Conservation (phyloP, 2,329 filamentous ascomycete species). For the Cryphonectria parasitica region DNA sequence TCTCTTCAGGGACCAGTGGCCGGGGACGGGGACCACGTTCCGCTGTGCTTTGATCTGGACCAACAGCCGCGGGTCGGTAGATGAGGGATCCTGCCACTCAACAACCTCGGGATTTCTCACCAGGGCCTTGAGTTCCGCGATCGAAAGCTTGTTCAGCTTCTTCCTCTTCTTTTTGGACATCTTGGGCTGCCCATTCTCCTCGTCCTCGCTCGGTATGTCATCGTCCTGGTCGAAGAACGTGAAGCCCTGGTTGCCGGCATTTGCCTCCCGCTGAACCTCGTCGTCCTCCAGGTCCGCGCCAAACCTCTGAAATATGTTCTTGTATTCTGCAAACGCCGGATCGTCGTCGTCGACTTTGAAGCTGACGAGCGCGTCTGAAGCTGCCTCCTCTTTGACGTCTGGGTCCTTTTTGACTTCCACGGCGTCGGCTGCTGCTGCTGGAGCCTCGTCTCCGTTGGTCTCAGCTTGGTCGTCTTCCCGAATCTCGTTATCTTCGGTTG, state of each 20-base stretch:
- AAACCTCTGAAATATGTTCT: constrained; percentile 81
- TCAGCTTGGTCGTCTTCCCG: constrained; percentile 17
- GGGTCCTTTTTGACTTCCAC: constrained; percentile 49
- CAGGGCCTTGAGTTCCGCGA: constrained; percentile 92
- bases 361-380: constrained; percentile 47
- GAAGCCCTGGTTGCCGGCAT: constrained; percentile 77
- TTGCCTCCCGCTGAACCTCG: constrained; percentile 65
- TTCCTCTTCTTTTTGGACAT: constrained; percentile 96
- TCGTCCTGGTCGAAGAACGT: constrained; percentile 83
- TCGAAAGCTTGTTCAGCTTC: constrained; percentile 86
- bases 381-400: constrained; percentile 41
- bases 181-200: constrained; percentile 68
- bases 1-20: constrained; percentile 93
- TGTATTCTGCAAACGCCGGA: constrained; percentile 82
- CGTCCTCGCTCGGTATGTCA: constrained; percentile 83
- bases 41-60: constrained; percentile 94
- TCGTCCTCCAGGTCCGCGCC: constrained; percentile 67
- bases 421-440: constrained; percentile 38
- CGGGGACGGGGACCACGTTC: constrained; percentile 92
- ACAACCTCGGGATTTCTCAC: constrained; percentile 92
- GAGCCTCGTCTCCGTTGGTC: constrained; percentile 22
- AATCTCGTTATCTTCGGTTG: constrained; percentile 26
- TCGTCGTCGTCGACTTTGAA: constrained; percentile 67
- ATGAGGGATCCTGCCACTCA: constrained; percentile 95
- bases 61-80: constrained; percentile 83